These are phyloP conservation scores for Rubia yunnanensis DNA, from an alignment of 257 asterid species.

Conservation along the genomic window DNA sequence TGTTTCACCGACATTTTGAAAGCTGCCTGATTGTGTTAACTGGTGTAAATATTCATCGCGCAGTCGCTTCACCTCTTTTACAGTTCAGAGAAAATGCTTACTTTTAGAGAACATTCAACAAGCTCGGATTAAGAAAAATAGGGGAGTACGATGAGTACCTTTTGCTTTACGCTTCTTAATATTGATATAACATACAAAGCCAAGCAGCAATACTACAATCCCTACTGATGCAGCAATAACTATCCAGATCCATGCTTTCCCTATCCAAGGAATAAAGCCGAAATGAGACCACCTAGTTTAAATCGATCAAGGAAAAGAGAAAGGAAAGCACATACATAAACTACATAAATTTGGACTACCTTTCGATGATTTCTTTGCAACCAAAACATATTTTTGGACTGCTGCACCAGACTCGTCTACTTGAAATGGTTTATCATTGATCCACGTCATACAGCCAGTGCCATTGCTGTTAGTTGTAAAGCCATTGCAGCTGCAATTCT, in stretches of 20 bases:
- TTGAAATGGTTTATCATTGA: background rate
- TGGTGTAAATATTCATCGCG: slow-evolving; percentile 17
- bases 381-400: slow-evolving; percentile 10
- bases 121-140: background rate
- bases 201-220: background rate
- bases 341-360: background rate
- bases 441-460: slow-evolving; percentile 20
- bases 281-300: background rate
- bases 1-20: slow-evolving; percentile 8
- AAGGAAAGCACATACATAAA: background rate
- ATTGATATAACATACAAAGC: slow-evolving; percentile 7
- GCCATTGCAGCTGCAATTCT: slow-evolving; percentile 17
- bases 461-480: background rate
- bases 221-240: slow-evolving; percentile 6
- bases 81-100: background rate
- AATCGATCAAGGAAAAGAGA: background rate
- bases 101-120: background rate
- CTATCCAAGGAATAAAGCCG: slow-evolving; percentile 13
- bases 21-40: slow-evolving; percentile 18
- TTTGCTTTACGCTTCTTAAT: slow-evolving; percentile 12
- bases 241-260: slow-evolving; percentile 16
- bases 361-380: slow-evolving; percentile 7
- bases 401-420: slow-evolving; percentile 6
- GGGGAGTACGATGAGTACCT: slow-evolving; percentile 7
- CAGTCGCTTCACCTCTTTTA: slow-evolving; percentile 22